A percentile compares a stretch with the other conserved stretches of the same genome.
Conservation (phyloP, 2,329 filamentous ascomycete species). For the Endocalyx cinctus region DNA sequence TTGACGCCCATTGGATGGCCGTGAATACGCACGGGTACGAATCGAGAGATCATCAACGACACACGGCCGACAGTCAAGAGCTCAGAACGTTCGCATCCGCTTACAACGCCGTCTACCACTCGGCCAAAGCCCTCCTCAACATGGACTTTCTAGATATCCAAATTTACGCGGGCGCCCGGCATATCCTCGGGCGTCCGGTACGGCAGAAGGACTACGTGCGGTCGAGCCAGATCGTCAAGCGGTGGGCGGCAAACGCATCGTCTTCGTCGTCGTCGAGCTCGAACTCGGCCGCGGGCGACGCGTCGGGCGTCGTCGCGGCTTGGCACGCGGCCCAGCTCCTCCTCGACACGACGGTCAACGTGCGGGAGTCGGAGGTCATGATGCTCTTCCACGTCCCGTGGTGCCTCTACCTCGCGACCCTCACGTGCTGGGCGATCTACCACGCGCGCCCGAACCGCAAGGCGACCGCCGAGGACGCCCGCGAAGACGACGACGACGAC, state of each 20-base stretch:
- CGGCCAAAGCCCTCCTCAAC: slow-evolving; percentile 51
- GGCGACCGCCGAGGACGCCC: slow-evolving; percentile 11
- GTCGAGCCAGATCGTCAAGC: slow-evolving; percentile 46
- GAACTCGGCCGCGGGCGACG: not conserved
- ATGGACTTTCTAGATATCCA: slow-evolving; percentile 58
- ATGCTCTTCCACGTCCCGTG: slow-evolving; percentile 58
- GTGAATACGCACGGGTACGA: too few species aligned
- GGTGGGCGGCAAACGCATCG: slow-evolving; percentile 35
- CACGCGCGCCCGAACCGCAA: slow-evolving; percentile 30
- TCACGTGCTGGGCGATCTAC: slow-evolving; percentile 56
- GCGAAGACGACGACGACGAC: slow-evolving; percentile 36
- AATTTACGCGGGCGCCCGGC: slow-evolving; percentile 54
- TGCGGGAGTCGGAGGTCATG: slow-evolving; percentile 47
- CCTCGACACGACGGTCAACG: slow-evolving; percentile 41
- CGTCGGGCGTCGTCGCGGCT: slow-evolving; percentile 37
- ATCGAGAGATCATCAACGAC: not conserved
- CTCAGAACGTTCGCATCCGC: too few species aligned
- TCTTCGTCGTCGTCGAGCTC: slow-evolving; percentile 13
- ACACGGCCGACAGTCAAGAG: slow-evolving; percentile 1
- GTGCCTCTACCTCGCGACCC: slow-evolving; percentile 55
- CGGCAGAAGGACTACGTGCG: slow-evolving; percentile 43
- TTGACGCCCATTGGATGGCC: too few species aligned
- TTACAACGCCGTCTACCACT: slow-evolving; percentile 53
- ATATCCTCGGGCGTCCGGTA: slow-evolving; percentile 55
- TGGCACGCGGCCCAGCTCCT: slow-evolving; percentile 53